phyloP scores from a whole-genome alignment of 2,329 filamentous ascomycete species.

The Fusarium acutatum region DNA sequence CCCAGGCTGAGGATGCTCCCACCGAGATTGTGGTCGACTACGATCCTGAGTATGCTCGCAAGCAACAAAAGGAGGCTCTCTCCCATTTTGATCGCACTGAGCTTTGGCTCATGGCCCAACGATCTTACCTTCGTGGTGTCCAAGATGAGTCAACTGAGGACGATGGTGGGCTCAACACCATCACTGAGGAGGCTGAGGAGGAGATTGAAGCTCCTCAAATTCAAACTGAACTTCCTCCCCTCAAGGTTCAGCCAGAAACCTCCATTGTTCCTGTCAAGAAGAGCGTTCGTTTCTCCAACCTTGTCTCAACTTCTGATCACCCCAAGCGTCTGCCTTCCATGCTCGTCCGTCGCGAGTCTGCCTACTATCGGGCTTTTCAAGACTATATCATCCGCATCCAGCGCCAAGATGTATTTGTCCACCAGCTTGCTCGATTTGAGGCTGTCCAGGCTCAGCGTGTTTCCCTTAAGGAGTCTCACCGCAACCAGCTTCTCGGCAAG shows the following conservation, averaged over 20 bases:
- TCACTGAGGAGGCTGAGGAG: conserved; percentile 47
- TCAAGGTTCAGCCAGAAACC: conserved; percentile 27
- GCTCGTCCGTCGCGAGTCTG: conserved; percentile 70
- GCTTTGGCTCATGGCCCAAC: conserved; percentile 85
- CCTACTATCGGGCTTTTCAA: conserved; percentile 90
- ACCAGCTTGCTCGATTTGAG: conserved; percentile 86
- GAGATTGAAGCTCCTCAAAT: conserved; percentile 39
- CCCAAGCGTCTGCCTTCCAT: conserved; percentile 62
- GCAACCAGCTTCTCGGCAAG: conserved; percentile 84
- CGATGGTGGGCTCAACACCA: conserved; percentile 49
- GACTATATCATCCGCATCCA: conserved; percentile 73
- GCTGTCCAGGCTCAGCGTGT: conserved; percentile 85
- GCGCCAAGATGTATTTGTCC: conserved; percentile 80
- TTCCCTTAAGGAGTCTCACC: conserved; percentile 75
- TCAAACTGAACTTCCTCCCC: conserved; percentile 38
- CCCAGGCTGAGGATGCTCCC: conserved; percentile 63
- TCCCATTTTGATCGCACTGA: conserved; percentile 86
- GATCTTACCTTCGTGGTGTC: conserved; percentile 76
- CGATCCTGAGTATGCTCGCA: conserved; percentile 77
- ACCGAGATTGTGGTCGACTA: conserved; percentile 75
- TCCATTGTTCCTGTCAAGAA: conserved; percentile 65
- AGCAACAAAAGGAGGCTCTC: conserved; percentile 74
- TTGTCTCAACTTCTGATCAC: conserved; percentile 54
- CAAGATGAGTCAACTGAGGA: conserved; percentile 55
- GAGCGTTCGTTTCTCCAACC: conserved; percentile 76